These are phyloP conservation scores for Penicillium sp. DNA, from an alignment of 2,329 filamentous ascomycete genomes.

Conservation along the genomic window DNA sequence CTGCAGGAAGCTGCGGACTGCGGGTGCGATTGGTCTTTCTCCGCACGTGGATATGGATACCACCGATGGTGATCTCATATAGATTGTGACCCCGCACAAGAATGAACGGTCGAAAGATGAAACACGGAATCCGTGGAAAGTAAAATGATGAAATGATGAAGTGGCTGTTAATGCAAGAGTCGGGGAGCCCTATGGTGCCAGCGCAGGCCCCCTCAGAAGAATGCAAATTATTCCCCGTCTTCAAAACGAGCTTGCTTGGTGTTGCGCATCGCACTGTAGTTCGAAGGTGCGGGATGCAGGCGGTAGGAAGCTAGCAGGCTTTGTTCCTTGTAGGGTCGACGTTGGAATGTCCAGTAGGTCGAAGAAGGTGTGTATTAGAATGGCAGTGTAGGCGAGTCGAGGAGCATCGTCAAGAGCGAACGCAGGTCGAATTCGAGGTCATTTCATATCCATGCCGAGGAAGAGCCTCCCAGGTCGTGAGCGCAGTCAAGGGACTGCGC, in stretches of 20 bases:
- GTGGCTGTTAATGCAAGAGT: conserved; percentile 17
- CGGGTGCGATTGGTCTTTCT: neutral
- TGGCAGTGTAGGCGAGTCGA: conserved; percentile 12
- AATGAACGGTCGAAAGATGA: conserved; percentile 2
- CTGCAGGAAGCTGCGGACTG: neutral
- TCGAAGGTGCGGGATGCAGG: neutral
- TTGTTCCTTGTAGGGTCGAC: neutral
- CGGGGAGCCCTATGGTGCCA: conserved; percentile 12
- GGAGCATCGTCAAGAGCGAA: conserved; percentile 24
- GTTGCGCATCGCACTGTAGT: neutral
- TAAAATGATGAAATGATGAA: conserved; percentile 7
- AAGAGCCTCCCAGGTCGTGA: conserved; percentile 20
- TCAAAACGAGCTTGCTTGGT: neutral
- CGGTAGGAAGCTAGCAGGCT: neutral
- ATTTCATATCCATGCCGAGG: conserved; percentile 31
- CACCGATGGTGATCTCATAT: neutral
- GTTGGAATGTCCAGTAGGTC: neutral
- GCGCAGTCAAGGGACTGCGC: conserved; percentile 22
- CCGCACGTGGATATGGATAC: neutral
- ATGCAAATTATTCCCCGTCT: neutral
- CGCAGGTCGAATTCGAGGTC: conserved; percentile 27
- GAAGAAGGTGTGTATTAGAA: conserved; percentile 9
- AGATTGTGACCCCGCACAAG: conserved; percentile 8
- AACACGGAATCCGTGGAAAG: conserved; percentile 9
- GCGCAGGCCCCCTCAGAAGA: conserved; percentile 11